These are phyloP conservation scores for Ceratocystis alfenasii DNA, from an alignment of 2,329 filamentous ascomycete species.

Conservation along the genomic window DNA sequence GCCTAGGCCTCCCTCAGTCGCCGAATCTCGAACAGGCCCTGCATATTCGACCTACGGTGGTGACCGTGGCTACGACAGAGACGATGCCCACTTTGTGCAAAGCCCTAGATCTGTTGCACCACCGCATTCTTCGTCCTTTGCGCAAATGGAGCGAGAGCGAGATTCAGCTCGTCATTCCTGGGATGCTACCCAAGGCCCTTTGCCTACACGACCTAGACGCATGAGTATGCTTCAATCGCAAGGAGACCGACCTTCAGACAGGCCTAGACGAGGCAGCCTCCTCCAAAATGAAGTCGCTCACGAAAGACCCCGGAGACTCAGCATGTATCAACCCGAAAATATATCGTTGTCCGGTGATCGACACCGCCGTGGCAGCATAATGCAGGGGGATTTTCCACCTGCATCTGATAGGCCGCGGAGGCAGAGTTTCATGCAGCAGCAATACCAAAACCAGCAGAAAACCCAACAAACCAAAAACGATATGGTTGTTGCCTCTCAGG, in stretches of 20 bases:
- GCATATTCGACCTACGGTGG: constrained; percentile 10
- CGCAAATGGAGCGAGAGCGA: constrained; percentile 9
- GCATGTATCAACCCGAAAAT: constrained; percentile 1
- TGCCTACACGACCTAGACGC: neutral
- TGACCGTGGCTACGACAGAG: constrained; percentile 4
- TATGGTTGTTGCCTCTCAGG: neutral
- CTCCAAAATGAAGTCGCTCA: constrained; percentile 10
- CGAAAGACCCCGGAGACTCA: constrained; percentile 12
- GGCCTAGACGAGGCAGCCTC: constrained; percentile 12
- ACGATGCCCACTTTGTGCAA: constrained; percentile 1
- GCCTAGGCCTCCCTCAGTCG: neutral
- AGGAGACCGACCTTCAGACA: neutral
- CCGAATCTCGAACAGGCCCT: constrained; percentile 4
- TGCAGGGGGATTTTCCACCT: constrained; percentile 5
- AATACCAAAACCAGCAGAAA: constrained; percentile 13
- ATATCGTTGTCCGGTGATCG: neutral
- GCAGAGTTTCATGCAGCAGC: constrained; percentile 13
- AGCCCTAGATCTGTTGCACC: constrained; percentile 8
- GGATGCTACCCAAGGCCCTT: constrained; percentile 7
- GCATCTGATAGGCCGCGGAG: neutral
- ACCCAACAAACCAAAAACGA: constrained; percentile 12
- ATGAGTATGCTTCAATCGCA: constrained; percentile 8
- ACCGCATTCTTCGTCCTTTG: constrained; percentile 3
- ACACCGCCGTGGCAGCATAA: constrained; percentile 6
- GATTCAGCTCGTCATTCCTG: constrained; percentile 10